Base-by-base conservation (phyloP, 768 basidiomycete species). In the Lentinula guzmanii region DNA sequence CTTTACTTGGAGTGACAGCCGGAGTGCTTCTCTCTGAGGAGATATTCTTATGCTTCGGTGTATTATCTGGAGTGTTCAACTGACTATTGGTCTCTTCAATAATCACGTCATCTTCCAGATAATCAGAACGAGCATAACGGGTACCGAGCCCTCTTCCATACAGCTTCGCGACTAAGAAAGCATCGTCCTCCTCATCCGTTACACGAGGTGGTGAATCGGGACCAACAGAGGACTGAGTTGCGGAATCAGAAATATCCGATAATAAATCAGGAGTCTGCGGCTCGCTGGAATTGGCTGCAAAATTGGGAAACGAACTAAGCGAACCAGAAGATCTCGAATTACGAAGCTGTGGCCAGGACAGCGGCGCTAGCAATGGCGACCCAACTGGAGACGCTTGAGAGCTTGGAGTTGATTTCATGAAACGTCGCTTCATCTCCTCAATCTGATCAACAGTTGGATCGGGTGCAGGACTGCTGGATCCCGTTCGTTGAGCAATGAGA, bases 371-470 rank as follows among this genome's bases (percentile, higher is more conserved):
- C 10, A 69, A 62, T 13, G 62, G 57, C 4, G 61, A 63, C 48
- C 34, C 60, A 35, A 64, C 63, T 9, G 70, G 65, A 46, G 61
- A 63, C 50, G 46, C 52, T 2, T 67, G 62, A n/a, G 65, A 63
- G 62, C 64, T 81, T 15, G 62, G 52, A 4, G 70, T 65, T 8
- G 69, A 67, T 58, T 71, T 72, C 57, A 84, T 70, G 65, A 86
- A 81, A 43, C 84, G 75, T 65, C 72, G 77, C 71, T 86, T 89
- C 83, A 87, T 84, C 65, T 86, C 82, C 68, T 86, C 81, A 51
- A 86, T 75, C 2, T 84, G 83, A 24, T 84, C 82, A 31, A 73
- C 68, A 5, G 80, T 79, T 6, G 79, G 75, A 21, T 66, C 67
- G 31, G 24, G 35, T 10, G 39, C n/a, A 35, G 76, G 72, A 63